These are phyloP conservation scores for Tricholoma matsutake DNA, from an alignment of 768 basidiomycete genomes.

Conservation along the genomic window DNA sequence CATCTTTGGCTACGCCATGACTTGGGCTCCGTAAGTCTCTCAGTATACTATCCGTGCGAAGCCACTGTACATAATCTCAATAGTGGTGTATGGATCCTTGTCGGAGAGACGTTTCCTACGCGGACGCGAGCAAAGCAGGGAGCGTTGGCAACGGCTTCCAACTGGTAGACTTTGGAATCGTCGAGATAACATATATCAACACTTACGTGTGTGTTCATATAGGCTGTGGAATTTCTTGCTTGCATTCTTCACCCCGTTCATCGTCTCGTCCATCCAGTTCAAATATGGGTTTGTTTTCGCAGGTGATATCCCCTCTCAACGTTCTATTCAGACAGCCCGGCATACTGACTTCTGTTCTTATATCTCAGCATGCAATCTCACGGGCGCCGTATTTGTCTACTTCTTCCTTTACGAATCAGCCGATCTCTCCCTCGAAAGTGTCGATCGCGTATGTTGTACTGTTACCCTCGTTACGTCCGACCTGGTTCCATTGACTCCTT, in stretches of 20 bases:
- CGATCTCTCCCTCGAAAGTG: slow-evolving; percentile 62
- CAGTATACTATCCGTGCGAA: not conserved
- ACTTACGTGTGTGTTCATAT: not conserved
- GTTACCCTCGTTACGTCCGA: not conserved
- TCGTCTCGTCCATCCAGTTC: slow-evolving; percentile 52
- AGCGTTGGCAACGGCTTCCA: slow-evolving; percentile 58
- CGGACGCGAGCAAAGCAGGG: slow-evolving; percentile 71
- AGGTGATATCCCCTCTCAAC: slow-evolving; percentile 27
- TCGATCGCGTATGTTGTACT: slow-evolving; percentile 44
- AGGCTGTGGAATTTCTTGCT: slow-evolving; percentile 67
- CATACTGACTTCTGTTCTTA: not conserved
- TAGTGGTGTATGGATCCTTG: slow-evolving; percentile 71
- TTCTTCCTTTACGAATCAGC: slow-evolving; percentile 77
- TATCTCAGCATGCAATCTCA: slow-evolving; percentile 52
- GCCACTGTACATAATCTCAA: no score
- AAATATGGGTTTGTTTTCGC: slow-evolving; percentile 73
- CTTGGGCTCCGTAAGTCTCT: slow-evolving; percentile 55
- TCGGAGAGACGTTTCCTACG: slow-evolving; percentile 74
- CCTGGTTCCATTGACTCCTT: not conserved
- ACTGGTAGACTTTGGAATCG: slow-evolving; percentile 39
- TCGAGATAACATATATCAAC: not conserved
- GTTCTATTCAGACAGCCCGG: not conserved
- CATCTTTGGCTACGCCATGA: slow-evolving; percentile 68
- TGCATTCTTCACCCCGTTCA: slow-evolving; percentile 78
- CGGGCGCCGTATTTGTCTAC: slow-evolving; percentile 57